Evolutionary conservation across 106 monocot genomes (phyloP), one percentile per base, ranked within the genome.

Genomic region (Gastrodia elata): DNA sequence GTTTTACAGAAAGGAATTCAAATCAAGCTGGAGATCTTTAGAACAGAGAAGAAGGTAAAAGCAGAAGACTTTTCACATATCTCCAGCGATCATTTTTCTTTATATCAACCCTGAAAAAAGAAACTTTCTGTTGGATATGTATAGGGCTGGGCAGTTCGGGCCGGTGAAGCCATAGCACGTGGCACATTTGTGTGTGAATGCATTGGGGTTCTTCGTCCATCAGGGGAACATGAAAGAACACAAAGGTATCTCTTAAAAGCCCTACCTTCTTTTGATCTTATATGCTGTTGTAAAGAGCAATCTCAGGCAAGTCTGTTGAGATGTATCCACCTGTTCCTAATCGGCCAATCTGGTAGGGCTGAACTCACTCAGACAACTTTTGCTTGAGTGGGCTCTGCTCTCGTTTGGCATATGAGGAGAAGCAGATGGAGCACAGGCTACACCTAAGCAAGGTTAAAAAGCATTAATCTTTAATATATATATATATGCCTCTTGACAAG

Each of bases 141-240:
- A 20, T 80, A 96, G 96, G 96, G 92, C 25, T 96, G 96, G 96
- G 92, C 82, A 65, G 86, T 92, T 24, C 84, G 96, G 77, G 77
- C 92, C 72, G 79, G 75, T 40, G 87, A 96, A 80, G 74, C 80
- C 56, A 96, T 96, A 71, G 34, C 85, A 16, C 85, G 82, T 52
- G 96, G 96, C 41, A 90, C 90, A 61, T 96, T 96, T 83, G 81
- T 96, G 5, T 92, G 96, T 65, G 96, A 96, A 64, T 92, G 84
- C 71, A 78, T 92, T 71, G 96, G 92, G 41, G 86, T 96, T 75
- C 30, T 87, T 41, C 84, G 75, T 57, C 72, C 80, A 43, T 70
- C 65, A n/a, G 87, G 87, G 42, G 73, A 77, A 27, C 71, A 68
- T 65, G 76, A 70, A 70, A 80, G 78, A 72, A 57, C 80, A 2